Evolutionary conservation across 2,329 filamentous ascomycete species (phyloP).

Genomic region (Pseudogymnoascus sp.): DNA sequence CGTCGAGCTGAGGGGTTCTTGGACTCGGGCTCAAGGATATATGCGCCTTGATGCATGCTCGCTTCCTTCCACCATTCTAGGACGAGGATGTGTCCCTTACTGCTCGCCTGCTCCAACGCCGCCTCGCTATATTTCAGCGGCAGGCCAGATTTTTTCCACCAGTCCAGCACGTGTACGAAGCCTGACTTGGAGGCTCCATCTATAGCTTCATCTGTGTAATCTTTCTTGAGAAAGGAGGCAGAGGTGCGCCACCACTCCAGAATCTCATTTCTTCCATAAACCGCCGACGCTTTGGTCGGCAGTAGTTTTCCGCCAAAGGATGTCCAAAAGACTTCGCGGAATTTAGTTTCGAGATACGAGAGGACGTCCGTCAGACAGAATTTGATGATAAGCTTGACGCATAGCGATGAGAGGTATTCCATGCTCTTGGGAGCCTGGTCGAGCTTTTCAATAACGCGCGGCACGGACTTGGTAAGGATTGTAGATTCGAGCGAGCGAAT

Average conservation of each 20-base stretch:
- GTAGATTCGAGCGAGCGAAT: constrained; percentile 79
- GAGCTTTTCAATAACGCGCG: constrained; percentile 66
- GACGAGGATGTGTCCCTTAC: constrained; percentile 74
- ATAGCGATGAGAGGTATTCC: constrained; percentile 64
- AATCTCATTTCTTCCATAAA: constrained; percentile 77
- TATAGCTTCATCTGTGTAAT: constrained; percentile 71
- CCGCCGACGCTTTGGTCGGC: constrained; percentile 78
- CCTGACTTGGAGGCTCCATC: constrained; percentile 82
- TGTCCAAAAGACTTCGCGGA: constrained; percentile 72
- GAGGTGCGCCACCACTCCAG: constrained; percentile 88
- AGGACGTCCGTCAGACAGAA: constrained; percentile 78
- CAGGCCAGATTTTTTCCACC: constrained; percentile 80
- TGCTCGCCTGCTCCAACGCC: constrained; percentile 79
- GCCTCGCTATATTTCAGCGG: constrained; percentile 78
- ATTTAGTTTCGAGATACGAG: constrained; percentile 58
- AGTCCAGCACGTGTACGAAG: constrained; percentile 77
- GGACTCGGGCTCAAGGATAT: constrained; percentile 35
- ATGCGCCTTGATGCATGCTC: constrained; percentile 47
- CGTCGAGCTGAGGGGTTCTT: constrained; percentile 18
- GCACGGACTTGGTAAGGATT: constrained; percentile 63
- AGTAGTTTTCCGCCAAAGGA: constrained; percentile 76
- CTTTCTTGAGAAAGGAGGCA: constrained; percentile 72
- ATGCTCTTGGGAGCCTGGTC: constrained; percentile 63
- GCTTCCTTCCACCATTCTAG: constrained; percentile 89
- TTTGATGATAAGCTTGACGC: constrained; percentile 83